Conservation (phyloP, 2,329 filamentous ascomycete species). For the Rhinocladiella mackenziei region DNA sequence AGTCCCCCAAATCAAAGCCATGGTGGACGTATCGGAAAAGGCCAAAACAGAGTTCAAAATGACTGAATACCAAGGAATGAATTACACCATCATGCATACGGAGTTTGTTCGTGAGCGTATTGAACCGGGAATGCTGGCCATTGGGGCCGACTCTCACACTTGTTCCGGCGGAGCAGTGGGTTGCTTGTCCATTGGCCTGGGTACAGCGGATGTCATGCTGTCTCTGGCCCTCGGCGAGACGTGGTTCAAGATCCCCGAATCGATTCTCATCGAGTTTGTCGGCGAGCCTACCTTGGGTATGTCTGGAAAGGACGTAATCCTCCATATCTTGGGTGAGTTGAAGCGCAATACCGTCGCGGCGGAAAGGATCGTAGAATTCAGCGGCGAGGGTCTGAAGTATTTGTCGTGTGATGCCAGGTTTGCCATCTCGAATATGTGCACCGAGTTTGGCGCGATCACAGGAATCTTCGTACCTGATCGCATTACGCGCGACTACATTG, state of each 20-base stretch:
- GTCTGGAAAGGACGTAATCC: constrained; percentile 47
- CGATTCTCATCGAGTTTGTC: constrained; percentile 41
- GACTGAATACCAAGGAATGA: constrained; percentile 43
- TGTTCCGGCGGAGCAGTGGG: constrained; percentile 44
- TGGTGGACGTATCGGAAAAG: constrained; percentile 39
- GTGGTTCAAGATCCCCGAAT: constrained; percentile 47
- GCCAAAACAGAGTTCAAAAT: constrained; percentile 43
- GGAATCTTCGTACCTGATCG: constrained; percentile 43
- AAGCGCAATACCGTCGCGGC: constrained; percentile 47
- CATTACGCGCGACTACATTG: constrained; percentile 37
- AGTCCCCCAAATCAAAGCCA: constrained; percentile 34
- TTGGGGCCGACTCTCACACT: constrained; percentile 48
- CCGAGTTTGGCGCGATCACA: constrained; percentile 45
- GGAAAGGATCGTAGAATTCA: constrained; percentile 46
- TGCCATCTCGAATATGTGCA: constrained; percentile 48
- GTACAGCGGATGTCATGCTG: constrained; percentile 46
- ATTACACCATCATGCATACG: constrained; percentile 47
- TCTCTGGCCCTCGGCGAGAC: constrained; percentile 46
- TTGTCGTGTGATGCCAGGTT: constrained; percentile 45
- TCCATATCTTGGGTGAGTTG: constrained; percentile 43
- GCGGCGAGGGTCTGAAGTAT: constrained; percentile 39
- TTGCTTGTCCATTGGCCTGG: constrained; percentile 44
- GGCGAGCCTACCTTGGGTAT: constrained; percentile 37
- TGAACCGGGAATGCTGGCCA: constrained; percentile 43
- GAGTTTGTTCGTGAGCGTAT: constrained; percentile 45